phyloP scores from a whole-genome alignment of 2,329 filamentous ascomycete genomes.

The Fusarium irregulare region DNA sequence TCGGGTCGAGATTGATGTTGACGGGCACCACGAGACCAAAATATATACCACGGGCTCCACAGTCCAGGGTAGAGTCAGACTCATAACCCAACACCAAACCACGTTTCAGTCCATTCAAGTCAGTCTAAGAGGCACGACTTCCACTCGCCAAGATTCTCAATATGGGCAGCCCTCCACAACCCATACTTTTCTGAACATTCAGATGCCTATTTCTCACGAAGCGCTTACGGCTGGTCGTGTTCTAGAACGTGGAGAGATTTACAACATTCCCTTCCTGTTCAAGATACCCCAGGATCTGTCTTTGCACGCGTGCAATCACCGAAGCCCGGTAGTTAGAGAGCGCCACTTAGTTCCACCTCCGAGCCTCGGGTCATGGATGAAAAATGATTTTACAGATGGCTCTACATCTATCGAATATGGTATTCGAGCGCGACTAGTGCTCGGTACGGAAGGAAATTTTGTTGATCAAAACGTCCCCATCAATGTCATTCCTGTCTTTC shows the following conservation, averaged over 20 bases:
- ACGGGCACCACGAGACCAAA: neutral
- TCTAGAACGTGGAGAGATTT: neutral
- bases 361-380: neutral
- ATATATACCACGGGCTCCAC: neutral
- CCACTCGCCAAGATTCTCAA: constrained; percentile 3
- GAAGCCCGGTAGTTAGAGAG: neutral
- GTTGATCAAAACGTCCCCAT: neutral
- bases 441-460: neutral
- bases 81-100: neutral
- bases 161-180: neutral
- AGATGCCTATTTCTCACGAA: neutral
- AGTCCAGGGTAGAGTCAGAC: neutral
- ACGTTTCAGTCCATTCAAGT: neutral
- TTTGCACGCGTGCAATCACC: neutral
- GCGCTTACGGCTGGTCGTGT: neutral
- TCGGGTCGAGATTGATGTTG: neutral
- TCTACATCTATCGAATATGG: neutral
- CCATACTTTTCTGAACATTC: neutral
- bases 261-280: neutral
- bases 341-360: neutral
- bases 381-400: neutral
- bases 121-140: neutral
- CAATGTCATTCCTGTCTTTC: neutral
- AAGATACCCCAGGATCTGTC: neutral
- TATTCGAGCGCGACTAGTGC: neutral